These are phyloP conservation scores for Carpinus fangiana DNA, from an alignment of 306 rosid genomes.

Conservation along the genomic window DNA sequence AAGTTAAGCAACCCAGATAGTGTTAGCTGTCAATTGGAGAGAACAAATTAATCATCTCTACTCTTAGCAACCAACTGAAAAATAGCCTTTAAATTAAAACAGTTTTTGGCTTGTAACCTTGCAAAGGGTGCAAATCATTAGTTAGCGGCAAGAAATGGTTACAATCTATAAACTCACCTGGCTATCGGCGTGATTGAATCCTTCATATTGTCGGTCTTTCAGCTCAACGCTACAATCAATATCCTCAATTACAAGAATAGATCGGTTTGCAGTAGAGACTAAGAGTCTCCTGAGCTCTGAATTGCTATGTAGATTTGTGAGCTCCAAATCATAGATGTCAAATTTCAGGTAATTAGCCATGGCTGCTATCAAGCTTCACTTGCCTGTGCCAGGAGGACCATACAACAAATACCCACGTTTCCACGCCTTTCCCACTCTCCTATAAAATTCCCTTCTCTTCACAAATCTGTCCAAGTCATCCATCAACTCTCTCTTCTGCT, in stretches of 20 bases:
- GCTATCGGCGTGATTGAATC: conserved; percentile 1
- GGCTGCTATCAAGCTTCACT: conserved; percentile 48
- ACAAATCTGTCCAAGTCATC: conserved; percentile 40
- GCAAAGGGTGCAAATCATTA: background rate
- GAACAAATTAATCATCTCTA: background rate
- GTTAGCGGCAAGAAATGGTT: background rate
- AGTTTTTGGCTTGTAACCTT: background rate
- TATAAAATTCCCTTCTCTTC: conserved; percentile 25
- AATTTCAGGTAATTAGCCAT: conserved; percentile 46
- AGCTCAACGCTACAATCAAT: conserved; percentile 38
- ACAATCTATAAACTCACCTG: conserved; percentile 13
- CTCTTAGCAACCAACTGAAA: background rate
- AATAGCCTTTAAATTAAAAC: background rate
- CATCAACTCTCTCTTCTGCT: conserved; percentile 34
- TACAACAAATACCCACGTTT: conserved; percentile 43
- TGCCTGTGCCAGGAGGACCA: conserved; percentile 51
- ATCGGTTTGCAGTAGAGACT: conserved; percentile 28
- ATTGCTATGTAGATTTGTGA: conserved; percentile 10
- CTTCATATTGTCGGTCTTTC: conserved; percentile 21
- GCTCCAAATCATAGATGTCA: conserved; percentile 46
- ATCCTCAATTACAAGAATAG: conserved; percentile 45
- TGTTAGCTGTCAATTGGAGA: conserved; percentile 23
- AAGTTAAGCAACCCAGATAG: conserved; percentile 37
- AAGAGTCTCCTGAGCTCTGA: conserved; percentile 28
- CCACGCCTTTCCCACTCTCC: conserved; percentile 43